Conservation (phyloP, 345 rosid genomes). For the Syzygium jambos region DNA sequence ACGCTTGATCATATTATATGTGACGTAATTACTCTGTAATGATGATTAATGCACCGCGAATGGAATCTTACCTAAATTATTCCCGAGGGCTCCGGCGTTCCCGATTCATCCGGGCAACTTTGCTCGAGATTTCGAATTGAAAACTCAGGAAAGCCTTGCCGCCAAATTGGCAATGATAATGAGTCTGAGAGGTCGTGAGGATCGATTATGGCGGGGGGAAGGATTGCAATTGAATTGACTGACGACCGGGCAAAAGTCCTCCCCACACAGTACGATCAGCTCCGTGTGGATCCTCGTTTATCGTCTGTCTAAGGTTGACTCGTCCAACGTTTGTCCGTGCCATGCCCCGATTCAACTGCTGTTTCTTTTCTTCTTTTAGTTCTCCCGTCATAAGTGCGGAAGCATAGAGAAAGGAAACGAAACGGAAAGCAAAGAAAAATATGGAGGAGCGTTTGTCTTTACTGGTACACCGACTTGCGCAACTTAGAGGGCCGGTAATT, state of each 20-base stretch:
- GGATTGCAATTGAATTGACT: neutral
- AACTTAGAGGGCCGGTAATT: neutral
- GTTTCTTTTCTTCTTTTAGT: neutral
- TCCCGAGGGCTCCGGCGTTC: neutral
- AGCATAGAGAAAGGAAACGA: neutral
- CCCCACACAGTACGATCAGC: neutral
- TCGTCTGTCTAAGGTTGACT: neutral
- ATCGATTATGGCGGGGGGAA: neutral
- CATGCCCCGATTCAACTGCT: neutral
- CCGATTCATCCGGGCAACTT: neutral
- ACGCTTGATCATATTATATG: neutral
- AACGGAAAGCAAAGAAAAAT: neutral
- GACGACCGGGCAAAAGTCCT: neutral
- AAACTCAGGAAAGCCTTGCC: neutral
- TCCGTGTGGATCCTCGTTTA: neutral
- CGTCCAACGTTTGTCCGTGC: neutral
- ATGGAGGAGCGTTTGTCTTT: neutral
- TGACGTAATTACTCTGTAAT: neutral
- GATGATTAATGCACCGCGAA: neutral
- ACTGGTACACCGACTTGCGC: neutral
- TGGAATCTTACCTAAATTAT: neutral
- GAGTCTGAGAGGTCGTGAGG: neutral
- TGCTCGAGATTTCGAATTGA: neutral
- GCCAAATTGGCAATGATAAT: neutral
- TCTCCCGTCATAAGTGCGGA: neutral